phyloP scores from a whole-genome alignment of 352 stramenopile species.

The Heterotrichella gracilis region DNA sequence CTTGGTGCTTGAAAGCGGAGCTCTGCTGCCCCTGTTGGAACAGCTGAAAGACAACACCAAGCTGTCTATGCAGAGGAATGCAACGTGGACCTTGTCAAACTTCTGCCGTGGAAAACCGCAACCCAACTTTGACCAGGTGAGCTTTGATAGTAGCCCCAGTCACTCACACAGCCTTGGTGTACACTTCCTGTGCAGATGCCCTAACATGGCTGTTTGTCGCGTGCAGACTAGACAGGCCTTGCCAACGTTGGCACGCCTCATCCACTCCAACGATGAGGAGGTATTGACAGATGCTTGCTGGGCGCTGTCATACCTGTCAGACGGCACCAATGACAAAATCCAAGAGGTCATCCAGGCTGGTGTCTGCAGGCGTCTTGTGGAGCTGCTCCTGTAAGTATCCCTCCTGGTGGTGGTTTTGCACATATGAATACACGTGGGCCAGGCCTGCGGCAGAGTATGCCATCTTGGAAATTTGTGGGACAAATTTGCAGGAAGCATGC shows the following conservation, averaged over 20 bases:
- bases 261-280: conserved; percentile 85
- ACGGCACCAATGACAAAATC: conserved; percentile 94
- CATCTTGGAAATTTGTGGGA: not conserved
- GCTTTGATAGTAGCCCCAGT: too few relatives aligned
- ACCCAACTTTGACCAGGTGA: conserved; percentile 73
- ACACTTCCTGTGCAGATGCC: too few relatives aligned
- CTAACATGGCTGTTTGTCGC: too few relatives aligned
- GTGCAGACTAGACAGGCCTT: too few relatives aligned
- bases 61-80: conserved; percentile 79
- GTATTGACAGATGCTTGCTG: conserved; percentile 95
- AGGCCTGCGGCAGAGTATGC: not conserved
- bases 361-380: conserved; percentile 69
- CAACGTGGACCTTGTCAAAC: conserved; percentile 92
- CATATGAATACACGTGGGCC: not conserved
- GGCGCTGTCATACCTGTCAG: conserved; percentile 82
- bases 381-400: too few relatives aligned
- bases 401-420: not conserved
- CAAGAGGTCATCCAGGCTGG: conserved; percentile 83
- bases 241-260: conserved; percentile 67
- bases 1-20: conserved; percentile 53
- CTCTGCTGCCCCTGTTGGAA: conserved; percentile 60
- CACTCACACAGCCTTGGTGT: too few relatives aligned
- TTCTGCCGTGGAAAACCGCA: conserved; percentile 75
- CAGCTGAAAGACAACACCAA: conserved; percentile 74
- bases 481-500: not conserved